Base-by-base conservation (phyloP, 2,329 filamentous ascomycete genomes). In the Coniochaeta sp. region DNA sequence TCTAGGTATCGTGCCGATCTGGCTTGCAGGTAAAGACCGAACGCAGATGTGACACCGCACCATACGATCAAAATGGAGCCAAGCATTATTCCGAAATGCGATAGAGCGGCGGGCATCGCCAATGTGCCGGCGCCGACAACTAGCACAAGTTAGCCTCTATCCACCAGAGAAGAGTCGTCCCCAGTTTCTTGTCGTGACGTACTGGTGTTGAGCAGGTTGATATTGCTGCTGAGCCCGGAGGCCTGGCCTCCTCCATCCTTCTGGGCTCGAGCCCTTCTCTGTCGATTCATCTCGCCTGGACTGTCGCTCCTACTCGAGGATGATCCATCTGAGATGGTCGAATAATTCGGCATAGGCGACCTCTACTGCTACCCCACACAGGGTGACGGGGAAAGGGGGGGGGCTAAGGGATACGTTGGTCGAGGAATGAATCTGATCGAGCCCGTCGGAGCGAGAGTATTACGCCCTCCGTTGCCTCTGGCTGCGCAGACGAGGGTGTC, bases 151-250 rank as follows among this genome's bases (percentile, higher is more conserved):
- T 30, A 52, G 47, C 26, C 22, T 30, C 26, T 28, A 5, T 17
- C 24, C 47, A 52, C n/a, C 47, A 17, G 3, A 36, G 10, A 68
- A 62, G 28, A 52, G 61, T 22, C 22, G 52, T 59, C 22, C n/a
- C 30, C 38, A 36, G 58, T 26, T 47, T 56, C 47, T 40, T 12
- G 19, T 47, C 2, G 42, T 19, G 42, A 68, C 85, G 61, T 81
- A 95, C 91, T 99, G 19, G 95, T 99, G 75, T 99, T 99, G 65
- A 98, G 82, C 65, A 99, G 81, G 73, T 99, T 99, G 76, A 98
- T 89, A 65, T 95, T 89, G 72, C 93, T 96, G 77, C 92, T 96
- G 59, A 89, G 74, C 86, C 90, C 96, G 67, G 90, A 89, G 67
- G 95, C 95, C 70, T 93, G 85, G 59, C 95, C 93, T 62, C 89